Evolutionary conservation across 495 filamentous ascomycete genomes (phyloP), one percentile per base, ranked within the genome.

Genomic region (Astrothelium macrocarpum): DNA sequence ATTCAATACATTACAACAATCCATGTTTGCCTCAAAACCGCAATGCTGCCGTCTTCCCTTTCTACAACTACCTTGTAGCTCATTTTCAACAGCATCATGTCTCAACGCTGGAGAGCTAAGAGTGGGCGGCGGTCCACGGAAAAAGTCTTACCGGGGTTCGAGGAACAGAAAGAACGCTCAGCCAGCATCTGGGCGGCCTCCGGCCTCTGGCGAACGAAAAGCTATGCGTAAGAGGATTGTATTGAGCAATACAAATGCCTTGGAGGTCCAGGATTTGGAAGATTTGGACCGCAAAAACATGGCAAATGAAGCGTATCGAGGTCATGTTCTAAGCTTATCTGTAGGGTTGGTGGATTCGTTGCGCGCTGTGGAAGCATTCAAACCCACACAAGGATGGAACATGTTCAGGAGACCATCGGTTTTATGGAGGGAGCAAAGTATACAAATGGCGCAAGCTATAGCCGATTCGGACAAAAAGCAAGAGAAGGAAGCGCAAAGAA

Each of bases 211-310:
- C 63, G 90, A 96, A 78, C 85, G 92, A 70, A 96, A 90, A 75
- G 86, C 89, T 26, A 76, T 90, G 68, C 85, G 90, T 66, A 97
- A 95, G 78, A 84, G 89, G 62, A 87, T 98, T 64, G 85, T 93
- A 32, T 82, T 98, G 45, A 94, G 87, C 76, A 98, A 97, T 76
- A 87, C 87, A 70, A 97, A 96, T 78, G 94, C 94, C 39, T 78
- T 96, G 25, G 83, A 84, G 67, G 84, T 96, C 31, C 71, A 76
- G 28, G 86, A 82, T 23, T 76, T 95, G 72, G 70, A 76, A 66
- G 79, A 88, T 23, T 68, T 95, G 49, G 80, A 77, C 1, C 69
- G 76, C 12, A 78, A 84, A 62, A 82, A 76, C 59, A 77, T 87
- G 72, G 53, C 32, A 62, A 7, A 23, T 4, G 42, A 56, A 20